phyloP scores from a whole-genome alignment of 306 rosid species.

The barrel medic (Medicago truncatula) region MtrunA17r5.0-ANR NC_053042.1:50536501-50537000 shows the following conservation, averaged over 20 bases:
- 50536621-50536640: neutral
- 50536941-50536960: neutral
- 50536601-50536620: neutral
- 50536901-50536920: too few species aligned
- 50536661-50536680: conserved; percentile 4
- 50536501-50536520: conserved; percentile 25
- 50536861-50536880: neutral
- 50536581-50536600: conserved; percentile 32
- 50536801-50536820: neutral
- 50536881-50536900: neutral
- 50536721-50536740: neutral
- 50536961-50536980: neutral
- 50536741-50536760: neutral
- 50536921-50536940: neutral
- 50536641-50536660: neutral
- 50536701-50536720: neutral
- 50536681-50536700: neutral
- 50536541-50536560: neutral
- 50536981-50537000: neutral
- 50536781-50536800: neutral
- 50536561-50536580: conserved; percentile 14
- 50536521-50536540: conserved; percentile 30
- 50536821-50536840: neutral
- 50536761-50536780: too few species aligned
- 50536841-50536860: neutral